Evolutionary conservation across 176 grass and related monocot genomes (phyloP), one percentile per base, ranked within the genome.

Genomic region (Dendrocalamus sinicus): DNA sequence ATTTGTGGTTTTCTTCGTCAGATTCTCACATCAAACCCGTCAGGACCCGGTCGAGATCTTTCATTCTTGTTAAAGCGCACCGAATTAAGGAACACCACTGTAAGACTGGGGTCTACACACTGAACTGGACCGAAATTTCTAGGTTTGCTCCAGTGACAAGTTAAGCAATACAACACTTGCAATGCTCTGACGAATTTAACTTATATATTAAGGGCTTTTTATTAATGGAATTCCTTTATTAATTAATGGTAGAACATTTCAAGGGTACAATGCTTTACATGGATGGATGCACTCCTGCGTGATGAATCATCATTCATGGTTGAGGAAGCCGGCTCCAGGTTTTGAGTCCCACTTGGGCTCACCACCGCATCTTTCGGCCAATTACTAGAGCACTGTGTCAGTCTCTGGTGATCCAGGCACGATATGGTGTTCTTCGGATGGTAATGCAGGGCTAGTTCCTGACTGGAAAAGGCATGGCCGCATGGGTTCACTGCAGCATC

Each of bases 401-500:
- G 54, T 65, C 89, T 63, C 10, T 48, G 66, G 24, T 88, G 89
- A 88, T 88, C 89, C 76, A 80, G 89, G 81, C 89, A 91, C 76
- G 76, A 65, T 47, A 46, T 91, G 83, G 89, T 88, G 89, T 81
- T 84, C 52, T 81, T 85, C 35, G 71, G 85, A 88, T 91, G 52
- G 81, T 67, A 76, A 91, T 70, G 81, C 89, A 80, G 81, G 54
- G 59, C 32, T 46, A 55, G 81, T 81, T 84, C 89, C 45, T 70
- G 83, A 81, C 67, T 76, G 65, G 85, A 76, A 76, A 83, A 87
- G 61, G 52, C 78, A 84, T 87, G 85, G 85, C 53, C 81, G 52
- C 78, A 84, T 87, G 85, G 85, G 62, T 85, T 91, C 67, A n/a
- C 85, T 88, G 89, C 81, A 70, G 70, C 81, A 75, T 84, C 81